Base-by-base conservation (phyloP, 805 yeast genomes). In the Lipomyces sp. region DNA sequence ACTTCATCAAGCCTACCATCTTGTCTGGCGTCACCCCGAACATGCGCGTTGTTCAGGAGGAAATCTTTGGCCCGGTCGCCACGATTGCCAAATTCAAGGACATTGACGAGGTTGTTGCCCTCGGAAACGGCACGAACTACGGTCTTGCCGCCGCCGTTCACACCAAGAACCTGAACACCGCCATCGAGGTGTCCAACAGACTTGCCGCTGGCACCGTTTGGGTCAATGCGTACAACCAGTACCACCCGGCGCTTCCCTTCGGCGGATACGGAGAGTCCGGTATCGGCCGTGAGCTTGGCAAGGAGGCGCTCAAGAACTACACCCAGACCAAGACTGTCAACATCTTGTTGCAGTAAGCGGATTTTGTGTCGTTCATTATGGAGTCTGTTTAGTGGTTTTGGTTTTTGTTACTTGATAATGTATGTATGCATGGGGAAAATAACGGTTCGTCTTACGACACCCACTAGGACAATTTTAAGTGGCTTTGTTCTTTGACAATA, bases 41-140 rank as follows among this genome's bases (percentile, higher is more conserved):
- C 65, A 82, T 81, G 83, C 74, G 75, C 60, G 81, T 90, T 68
- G 88, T 86, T 61, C 79, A 76, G 68, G 96, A 89, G 68, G 97
- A 89, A 77, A 86, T 89, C 68, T 89, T 90, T 63, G 98, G 98
- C 50, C 98, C 98, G 34, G 93, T 90, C 51, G 91, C 86, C 53
- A 81, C 89, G 21, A 79, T 87, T 53, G 74, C 85, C 63, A 88
- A 87, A 75, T 90, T 90, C 74, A 74, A 75, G 64, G 81, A 86
- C 58, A 82, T 82, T 58, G 96, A 87, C 58, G 95, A 91, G 67
- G 95, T 81, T 45, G 75, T 90, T 47, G 71, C 68, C 51, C 69
- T 75, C 66, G 95, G 96, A 46, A 91, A 90, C 72, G 84, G 84
- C 70, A 76, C 90, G 33, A 76, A 74, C 47, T 90, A 84, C 69